These are phyloP conservation scores for Mycena alexandri DNA, from an alignment of 768 basidiomycete species.

Conservation along the genomic window DNA sequence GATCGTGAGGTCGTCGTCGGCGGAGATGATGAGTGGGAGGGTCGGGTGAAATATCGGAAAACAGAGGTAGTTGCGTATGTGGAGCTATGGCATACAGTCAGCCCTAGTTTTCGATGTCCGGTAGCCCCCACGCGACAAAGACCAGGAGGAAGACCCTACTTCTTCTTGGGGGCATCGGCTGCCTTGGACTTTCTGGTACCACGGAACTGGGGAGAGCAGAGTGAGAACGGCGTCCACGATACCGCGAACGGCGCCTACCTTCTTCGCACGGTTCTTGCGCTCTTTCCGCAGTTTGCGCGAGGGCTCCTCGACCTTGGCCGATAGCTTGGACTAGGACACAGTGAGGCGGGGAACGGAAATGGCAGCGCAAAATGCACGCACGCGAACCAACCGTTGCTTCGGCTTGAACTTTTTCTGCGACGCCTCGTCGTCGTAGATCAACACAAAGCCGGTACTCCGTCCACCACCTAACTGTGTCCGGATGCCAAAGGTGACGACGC, in stretches of 20 bases:
- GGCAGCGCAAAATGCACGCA: constrained; percentile 58
- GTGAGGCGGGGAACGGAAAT: constrained; percentile 21
- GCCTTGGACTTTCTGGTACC: constrained; percentile 97
- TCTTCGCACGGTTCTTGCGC: constrained; percentile 99
- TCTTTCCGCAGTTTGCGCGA: constrained; percentile 99
- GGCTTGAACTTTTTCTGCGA: constrained; percentile 98
- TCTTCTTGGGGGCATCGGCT: constrained; percentile 92
- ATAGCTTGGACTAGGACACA: constrained; percentile 70
- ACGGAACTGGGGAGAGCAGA: constrained; percentile 73
- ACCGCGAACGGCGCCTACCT: constrained; percentile 61
- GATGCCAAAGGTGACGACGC: constrained; percentile 95
- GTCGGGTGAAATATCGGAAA: too few relatives aligned
- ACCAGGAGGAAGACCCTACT: constrained; percentile 64
- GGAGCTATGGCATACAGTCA: constrained; percentile 45
- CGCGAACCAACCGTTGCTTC: constrained; percentile 93
- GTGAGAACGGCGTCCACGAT: constrained; percentile 18
- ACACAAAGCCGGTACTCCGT: constrained; percentile 94
- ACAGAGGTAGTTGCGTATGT: too few relatives aligned
- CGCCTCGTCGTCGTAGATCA: constrained; percentile 97
- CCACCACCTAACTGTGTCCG: constrained; percentile 98
- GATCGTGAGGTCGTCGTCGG: too few relatives aligned
- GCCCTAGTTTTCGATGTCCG: constrained; percentile 46
- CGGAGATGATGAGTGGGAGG: too few relatives aligned
- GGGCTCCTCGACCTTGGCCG: constrained; percentile 85
- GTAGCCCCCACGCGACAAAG: constrained; percentile 35